Evolutionary conservation across 73 alveolate genomes (phyloP).

Genomic region (Diophrys sp.): DNA sequence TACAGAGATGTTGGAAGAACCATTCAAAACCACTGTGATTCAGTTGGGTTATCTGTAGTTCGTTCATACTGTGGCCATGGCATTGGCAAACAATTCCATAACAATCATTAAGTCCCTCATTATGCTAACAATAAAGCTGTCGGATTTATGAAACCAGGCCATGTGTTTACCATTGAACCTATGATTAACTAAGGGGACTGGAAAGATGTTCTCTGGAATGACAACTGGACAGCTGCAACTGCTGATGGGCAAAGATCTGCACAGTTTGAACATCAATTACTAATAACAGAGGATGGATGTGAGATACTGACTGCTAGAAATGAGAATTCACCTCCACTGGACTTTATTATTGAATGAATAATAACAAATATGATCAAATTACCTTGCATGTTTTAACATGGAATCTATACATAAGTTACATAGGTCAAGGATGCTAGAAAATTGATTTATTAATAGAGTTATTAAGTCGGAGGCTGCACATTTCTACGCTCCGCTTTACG

Average conservation of each 20-base stretch:
- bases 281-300: constrained; percentile 85
- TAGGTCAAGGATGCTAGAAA: not conserved
- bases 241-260: constrained; percentile 92
- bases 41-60: constrained; percentile 72
- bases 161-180: constrained; percentile 95
- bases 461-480: too few species aligned
- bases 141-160: constrained; percentile 96
- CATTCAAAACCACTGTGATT: constrained; percentile 60
- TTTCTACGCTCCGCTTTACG: too few species aligned
- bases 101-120: constrained; percentile 89
- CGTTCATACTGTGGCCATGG: constrained; percentile 93
- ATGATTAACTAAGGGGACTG: constrained; percentile 92
- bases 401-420: not conserved
- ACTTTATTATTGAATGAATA: constrained; percentile 37
- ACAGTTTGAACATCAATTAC: constrained; percentile 87
- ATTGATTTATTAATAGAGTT: too few species aligned
- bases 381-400: not conserved
- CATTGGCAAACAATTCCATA: constrained; percentile 86
- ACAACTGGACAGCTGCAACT: constrained; percentile 92
- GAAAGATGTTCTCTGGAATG: constrained; percentile 89
- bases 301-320: constrained; percentile 85
- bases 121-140: constrained; percentile 88
- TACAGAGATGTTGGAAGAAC: constrained; percentile 73
- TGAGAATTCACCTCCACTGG: constrained; percentile 78
- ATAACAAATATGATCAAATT: too few species aligned